phyloP scores from a whole-genome alignment of 441 rosid species.

The Euphorbia celastroides region DNA sequence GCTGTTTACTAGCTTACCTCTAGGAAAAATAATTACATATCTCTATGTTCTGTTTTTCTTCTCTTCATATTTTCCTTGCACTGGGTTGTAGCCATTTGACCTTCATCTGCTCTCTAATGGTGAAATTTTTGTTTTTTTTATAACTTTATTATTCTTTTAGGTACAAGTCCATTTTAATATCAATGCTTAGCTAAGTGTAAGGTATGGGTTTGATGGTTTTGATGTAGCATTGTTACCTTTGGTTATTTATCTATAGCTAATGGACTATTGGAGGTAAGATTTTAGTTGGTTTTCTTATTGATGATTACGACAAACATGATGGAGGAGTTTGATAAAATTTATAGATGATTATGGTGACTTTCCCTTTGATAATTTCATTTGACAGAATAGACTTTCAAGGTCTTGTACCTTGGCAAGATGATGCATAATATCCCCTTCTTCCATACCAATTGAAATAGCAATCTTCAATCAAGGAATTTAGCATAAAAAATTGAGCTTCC shows the following conservation, averaged over 20 bases:
- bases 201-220: not conserved
- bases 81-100: not conserved
- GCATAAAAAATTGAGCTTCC: not conserved
- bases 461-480: not conserved
- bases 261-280: not conserved
- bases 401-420: not conserved
- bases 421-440: not conserved
- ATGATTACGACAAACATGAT: not conserved
- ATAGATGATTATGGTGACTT: too few relatives aligned
- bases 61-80: not conserved
- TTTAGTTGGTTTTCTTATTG: not conserved
- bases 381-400: not conserved
- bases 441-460: not conserved
- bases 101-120: not conserved
- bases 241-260: not conserved
- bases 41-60: not conserved
- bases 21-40: not conserved
- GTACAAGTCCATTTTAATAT: not conserved
- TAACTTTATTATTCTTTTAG: not conserved
- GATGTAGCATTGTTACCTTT: not conserved
- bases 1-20: not conserved
- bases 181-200: not conserved
- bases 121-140: too few relatives aligned
- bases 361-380: not conserved
- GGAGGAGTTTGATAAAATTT: not conserved